A percentile compares a stretch with the other conserved stretches of the same genome.
Conservation (phyloP, 2,329 filamentous ascomycete species). For the Diaporthe helianthi region DNA sequence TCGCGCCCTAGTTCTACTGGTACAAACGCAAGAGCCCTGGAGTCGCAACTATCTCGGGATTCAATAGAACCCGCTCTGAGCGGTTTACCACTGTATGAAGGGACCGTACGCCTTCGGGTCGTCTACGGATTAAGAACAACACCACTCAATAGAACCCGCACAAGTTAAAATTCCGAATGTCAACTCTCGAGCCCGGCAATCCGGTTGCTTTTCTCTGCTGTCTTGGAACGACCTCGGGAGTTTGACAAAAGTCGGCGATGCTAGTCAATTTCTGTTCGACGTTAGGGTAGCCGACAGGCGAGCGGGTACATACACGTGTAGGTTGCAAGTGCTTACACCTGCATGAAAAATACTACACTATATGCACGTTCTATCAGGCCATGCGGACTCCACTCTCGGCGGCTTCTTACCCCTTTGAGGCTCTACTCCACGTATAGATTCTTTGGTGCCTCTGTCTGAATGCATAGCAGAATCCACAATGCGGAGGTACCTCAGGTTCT, state of each 20-base stretch:
- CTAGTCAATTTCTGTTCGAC: neutral
- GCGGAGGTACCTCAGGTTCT: neutral
- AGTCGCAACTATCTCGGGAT: neutral
- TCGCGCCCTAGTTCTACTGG: neutral
- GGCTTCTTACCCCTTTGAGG: constrained; percentile 7
- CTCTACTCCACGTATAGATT: neutral
- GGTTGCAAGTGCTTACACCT: constrained; percentile 8
- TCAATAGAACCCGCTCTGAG: neutral
- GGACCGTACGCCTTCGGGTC: too few species aligned
- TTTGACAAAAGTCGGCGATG: neutral
- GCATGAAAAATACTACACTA: neutral
- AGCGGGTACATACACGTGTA: too few species aligned
- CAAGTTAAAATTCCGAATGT: neutral
- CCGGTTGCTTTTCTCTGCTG: neutral
- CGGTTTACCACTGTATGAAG: too few species aligned
- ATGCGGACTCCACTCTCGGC: constrained; percentile 5
- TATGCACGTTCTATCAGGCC: neutral
- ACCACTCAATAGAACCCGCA: neutral
- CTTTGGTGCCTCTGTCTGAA: neutral
- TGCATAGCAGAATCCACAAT: neutral
- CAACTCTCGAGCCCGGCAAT: neutral
- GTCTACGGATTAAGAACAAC: too few species aligned
- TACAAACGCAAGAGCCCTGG: constrained; percentile 1
- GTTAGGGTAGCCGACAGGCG: neutral
- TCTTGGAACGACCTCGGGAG: too few species aligned